Conservation (phyloP, 2,329 filamentous ascomycete species). For the Xylogone sp. region DNA sequence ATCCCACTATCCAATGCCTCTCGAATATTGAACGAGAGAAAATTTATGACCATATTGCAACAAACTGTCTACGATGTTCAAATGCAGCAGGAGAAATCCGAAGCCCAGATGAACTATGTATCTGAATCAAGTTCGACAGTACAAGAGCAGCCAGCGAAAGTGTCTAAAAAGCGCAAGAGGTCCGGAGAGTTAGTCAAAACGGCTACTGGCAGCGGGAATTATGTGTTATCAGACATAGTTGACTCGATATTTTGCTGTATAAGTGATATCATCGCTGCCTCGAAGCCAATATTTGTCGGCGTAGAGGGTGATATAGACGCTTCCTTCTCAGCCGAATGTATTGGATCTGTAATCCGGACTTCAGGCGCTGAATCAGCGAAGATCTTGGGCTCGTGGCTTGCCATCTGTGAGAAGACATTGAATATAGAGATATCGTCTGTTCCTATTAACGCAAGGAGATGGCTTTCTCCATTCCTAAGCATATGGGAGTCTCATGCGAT, state of each 20-base stretch:
- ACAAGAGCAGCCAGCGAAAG: conserved; percentile 30
- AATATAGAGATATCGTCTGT: neutral
- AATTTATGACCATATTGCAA: conserved; percentile 64
- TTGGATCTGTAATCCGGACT: conserved; percentile 25
- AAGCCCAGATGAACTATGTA: conserved; percentile 1
- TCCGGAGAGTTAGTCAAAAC: conserved; percentile 19
- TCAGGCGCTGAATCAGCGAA: conserved; percentile 23
- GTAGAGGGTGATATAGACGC: conserved; percentile 7
- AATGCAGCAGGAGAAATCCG: conserved; percentile 17
- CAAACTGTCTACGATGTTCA: conserved; percentile 57
- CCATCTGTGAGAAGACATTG: conserved; percentile 16
- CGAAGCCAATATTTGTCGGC: conserved; percentile 5
- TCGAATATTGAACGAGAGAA: conserved; percentile 65
- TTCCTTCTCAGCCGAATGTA: conserved; percentile 26
- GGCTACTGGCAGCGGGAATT: neutral
- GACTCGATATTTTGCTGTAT: conserved; percentile 19
- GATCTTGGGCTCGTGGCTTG: conserved; percentile 26
- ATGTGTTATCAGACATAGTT: conserved; percentile 9
- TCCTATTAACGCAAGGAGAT: conserved; percentile 4
- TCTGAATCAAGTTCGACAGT: neutral
- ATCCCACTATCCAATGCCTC: conserved; percentile 68
- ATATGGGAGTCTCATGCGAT: conserved; percentile 23
- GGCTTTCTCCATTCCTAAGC: conserved; percentile 24
- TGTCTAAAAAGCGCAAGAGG: conserved; percentile 28
- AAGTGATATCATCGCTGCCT: conserved; percentile 13